Percentiles rank a stretch among this genome's conserved stretches.
These are phyloP conservation scores for Alternaria postmessia DNA, from an alignment of 2,329 filamentous ascomycete species.

Conservation along the genomic window DNA sequence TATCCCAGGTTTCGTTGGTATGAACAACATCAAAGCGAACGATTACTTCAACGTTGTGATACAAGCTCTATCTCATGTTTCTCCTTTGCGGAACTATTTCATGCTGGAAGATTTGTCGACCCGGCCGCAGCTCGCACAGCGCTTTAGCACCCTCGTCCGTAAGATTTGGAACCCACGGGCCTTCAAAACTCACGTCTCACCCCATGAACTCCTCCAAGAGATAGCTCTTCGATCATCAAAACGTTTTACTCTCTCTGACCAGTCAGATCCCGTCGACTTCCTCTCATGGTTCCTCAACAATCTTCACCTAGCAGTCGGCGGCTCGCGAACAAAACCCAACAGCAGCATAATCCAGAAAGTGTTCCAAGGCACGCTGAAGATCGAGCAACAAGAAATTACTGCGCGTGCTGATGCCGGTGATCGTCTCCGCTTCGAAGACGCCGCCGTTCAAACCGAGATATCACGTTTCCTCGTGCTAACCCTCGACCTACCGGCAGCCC, in stretches of 20 bases:
- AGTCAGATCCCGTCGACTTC: constrained; percentile 96
- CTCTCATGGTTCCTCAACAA: constrained; percentile 98
- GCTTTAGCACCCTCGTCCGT: constrained; percentile 87
- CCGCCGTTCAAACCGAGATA: constrained; percentile 79
- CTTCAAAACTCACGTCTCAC: constrained; percentile 96
- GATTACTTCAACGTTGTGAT: constrained; percentile 97
- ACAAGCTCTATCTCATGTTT: constrained; percentile 88
- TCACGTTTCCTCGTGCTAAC: constrained; percentile 91
- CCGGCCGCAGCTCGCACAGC: constrained; percentile 81
- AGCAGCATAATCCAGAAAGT: constrained; percentile 89
- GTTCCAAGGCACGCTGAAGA: constrained; percentile 90
- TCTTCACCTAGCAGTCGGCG: constrained; percentile 88
- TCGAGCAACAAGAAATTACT: constrained; percentile 93
- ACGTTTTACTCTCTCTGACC: constrained; percentile 86
- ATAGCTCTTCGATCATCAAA: constrained; percentile 90
- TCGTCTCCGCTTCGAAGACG: constrained; percentile 90
- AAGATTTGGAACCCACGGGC: constrained; percentile 98
- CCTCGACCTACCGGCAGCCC: constrained; percentile 87
- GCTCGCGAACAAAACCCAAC: constrained; percentile 83
- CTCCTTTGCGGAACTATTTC: constrained; percentile 88
- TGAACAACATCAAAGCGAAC: constrained; percentile 99
- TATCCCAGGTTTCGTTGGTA: constrained; percentile 91
- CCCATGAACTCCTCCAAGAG: constrained; percentile 95
- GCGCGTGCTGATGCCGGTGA: constrained; percentile 88
- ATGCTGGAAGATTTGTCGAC: constrained; percentile 82